Percentiles rank a stretch among this genome's conserved stretches.
These are phyloP conservation scores for Coffea canephora DNA, from an alignment of 257 asterid genomes.

Conservation along the genomic window DNA sequence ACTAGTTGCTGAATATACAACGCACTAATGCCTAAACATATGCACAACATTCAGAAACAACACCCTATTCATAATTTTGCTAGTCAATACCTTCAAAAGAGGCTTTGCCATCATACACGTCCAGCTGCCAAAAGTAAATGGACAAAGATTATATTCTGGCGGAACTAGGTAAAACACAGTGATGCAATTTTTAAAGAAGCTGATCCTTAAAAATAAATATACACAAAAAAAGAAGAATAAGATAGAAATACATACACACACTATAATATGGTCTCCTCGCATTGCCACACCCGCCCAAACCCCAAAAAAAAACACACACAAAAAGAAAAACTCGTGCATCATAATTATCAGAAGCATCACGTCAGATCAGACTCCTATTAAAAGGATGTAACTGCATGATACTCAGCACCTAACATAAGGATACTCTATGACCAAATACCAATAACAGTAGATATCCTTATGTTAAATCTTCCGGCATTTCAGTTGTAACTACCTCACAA, in stretches of 20 bases:
- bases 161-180: neutral
- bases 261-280: neutral
- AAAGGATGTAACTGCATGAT: neutral
- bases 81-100: constrained; percentile 59
- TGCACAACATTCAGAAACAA: neutral
- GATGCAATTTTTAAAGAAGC: neutral
- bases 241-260: no score
- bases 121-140: constrained; percentile 55
- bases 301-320: no score
- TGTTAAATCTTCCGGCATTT: neutral
- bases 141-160: constrained; percentile 25
- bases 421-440: neutral
- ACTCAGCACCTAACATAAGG: no score
- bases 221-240: neutral
- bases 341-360: neutral
- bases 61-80: neutral
- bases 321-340: neutral
- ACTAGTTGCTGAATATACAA: neutral
- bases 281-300: neutral
- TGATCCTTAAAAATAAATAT: neutral
- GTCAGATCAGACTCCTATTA: neutral
- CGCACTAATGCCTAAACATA: neutral
- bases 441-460: neutral
- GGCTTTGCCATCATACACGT: constrained; percentile 81
- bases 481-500: neutral